Conservation (phyloP, 306 rosid species). For the Arachis hypogaea region DNA sequence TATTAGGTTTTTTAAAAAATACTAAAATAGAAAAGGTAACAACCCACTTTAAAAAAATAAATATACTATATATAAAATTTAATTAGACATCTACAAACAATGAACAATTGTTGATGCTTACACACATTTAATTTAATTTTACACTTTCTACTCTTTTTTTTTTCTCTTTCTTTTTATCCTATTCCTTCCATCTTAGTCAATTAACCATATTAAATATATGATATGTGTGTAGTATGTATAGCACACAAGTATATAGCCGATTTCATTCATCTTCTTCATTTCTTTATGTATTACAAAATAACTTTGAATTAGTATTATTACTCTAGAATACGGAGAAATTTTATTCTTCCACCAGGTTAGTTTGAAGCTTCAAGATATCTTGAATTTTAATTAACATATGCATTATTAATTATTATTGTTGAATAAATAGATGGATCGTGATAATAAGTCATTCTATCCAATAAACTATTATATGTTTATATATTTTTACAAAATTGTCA, state of each 20-base stretch:
- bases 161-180: neutral
- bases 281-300: slow-evolving; percentile 16
- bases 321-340: slow-evolving; percentile 27
- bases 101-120: neutral
- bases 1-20: neutral
- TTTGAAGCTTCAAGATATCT: slow-evolving; percentile 18
- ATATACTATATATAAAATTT: slow-evolving; percentile 24
- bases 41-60: neutral
- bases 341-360: slow-evolving; percentile 41
- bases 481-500: no score
- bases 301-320: neutral
- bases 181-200: neutral
- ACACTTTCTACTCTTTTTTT: neutral
- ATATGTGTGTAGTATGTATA: neutral
- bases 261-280: neutral
- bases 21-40: neutral
- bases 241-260: neutral
- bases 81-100: slow-evolving; percentile 28
- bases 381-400: slow-evolving; percentile 8
- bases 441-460: no score
- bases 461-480: no score
- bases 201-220: slow-evolving; percentile 14
- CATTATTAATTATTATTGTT: neutral
- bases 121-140: slow-evolving; percentile 3
- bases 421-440: no score